These are phyloP conservation scores for Debaryomyces sp. DNA, from an alignment of 1,139 yeast genomes.

Conservation along the genomic window DNA sequence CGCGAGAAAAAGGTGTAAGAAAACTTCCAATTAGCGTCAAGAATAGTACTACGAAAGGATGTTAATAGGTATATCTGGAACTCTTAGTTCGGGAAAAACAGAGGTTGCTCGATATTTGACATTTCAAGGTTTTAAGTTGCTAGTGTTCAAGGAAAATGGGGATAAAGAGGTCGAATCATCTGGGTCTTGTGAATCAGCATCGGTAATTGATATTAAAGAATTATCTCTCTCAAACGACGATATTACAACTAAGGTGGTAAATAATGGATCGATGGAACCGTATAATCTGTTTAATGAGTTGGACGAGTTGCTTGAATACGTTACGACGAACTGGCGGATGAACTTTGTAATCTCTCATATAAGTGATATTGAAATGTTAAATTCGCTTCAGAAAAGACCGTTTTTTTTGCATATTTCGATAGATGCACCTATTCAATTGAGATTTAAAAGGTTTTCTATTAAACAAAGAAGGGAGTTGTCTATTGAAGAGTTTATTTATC, in stretches of 20 bases:
- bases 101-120: slow-evolving; percentile 63
- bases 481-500: slow-evolving; percentile 46
- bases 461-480: slow-evolving; percentile 21
- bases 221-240: slow-evolving; percentile 1
- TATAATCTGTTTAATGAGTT: slow-evolving; percentile 30
- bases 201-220: neutral
- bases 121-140: slow-evolving; percentile 56
- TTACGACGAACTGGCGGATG: slow-evolving; percentile 69
- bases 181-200: neutral
- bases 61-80: slow-evolving; percentile 80
- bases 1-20: slow-evolving; percentile 3
- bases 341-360: slow-evolving; percentile 64
- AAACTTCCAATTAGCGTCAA: neutral
- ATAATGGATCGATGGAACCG: slow-evolving; percentile 15
- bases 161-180: slow-evolving; percentile 2
- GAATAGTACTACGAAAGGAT: slow-evolving; percentile 29
- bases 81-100: slow-evolving; percentile 68
- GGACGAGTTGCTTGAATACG: slow-evolving; percentile 59
- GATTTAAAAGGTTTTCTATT: slow-evolving; percentile 51
- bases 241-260: neutral
- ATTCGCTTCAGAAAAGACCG: slow-evolving; percentile 68
- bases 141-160: slow-evolving; percentile 18
- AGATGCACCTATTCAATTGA: slow-evolving; percentile 68
- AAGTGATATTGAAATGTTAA: slow-evolving; percentile 44
- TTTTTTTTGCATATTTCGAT: slow-evolving; percentile 81